Conservation (phyloP, 371 early-diverging fungal genomes). For the Fennellomyces sp. region DNA sequence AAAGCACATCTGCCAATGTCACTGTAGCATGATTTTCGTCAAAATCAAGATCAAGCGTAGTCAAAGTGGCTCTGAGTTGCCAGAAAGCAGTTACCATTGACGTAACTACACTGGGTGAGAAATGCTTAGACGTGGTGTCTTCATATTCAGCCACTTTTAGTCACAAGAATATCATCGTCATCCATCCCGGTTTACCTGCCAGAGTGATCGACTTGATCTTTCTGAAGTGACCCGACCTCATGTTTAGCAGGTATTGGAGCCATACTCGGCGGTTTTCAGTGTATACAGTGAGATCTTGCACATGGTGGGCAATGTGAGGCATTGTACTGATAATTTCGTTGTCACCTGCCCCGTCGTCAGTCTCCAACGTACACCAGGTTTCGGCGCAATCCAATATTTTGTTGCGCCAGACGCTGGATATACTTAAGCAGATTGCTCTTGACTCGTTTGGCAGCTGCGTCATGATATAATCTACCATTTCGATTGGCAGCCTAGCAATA, state of each 20-base stretch:
- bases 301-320: neutral
- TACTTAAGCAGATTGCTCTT: constrained; percentile 2
- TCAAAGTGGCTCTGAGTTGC: neutral
- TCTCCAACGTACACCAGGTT: too few species aligned
- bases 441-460: neutral
- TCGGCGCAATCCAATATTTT: neutral
- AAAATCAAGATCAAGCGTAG: neutral
- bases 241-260: neutral
- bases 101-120: neutral
- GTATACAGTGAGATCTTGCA: neutral
- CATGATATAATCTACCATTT: neutral
- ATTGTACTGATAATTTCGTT: neutral
- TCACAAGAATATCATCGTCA: too few species aligned
- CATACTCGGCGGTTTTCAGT: neutral
- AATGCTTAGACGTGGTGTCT: neutral
- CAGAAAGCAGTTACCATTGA: neutral
- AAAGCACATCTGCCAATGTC: neutral
- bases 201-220: neutral
- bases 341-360: neutral
- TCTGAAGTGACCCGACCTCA: neutral
- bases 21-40: neutral
- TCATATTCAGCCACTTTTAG: too few species aligned
- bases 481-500: neutral
- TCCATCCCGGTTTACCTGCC: neutral
- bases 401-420: neutral